phyloP scores from a whole-genome alignment of 2,329 filamentous ascomycete genomes.

The Periconia macrospinosa region DNA sequence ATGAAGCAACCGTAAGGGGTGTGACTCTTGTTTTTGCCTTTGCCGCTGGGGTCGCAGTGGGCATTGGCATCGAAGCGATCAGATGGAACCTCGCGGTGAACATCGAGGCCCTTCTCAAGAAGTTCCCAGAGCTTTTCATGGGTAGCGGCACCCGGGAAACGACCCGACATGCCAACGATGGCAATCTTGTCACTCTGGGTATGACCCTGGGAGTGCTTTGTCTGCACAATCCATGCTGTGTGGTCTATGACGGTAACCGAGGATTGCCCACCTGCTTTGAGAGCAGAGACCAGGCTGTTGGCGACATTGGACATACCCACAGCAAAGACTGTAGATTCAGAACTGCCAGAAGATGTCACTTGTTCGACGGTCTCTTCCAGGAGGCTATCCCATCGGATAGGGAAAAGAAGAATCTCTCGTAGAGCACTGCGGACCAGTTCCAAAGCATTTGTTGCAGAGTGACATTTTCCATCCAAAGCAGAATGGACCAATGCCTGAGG shows the following conservation, averaged over 20 bases:
- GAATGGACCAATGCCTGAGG: conserved; percentile 52
- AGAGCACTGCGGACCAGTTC: conserved; percentile 50
- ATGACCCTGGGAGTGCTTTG: conserved; percentile 41
- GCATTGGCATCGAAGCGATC: conserved; percentile 75
- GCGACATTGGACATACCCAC: conserved; percentile 58
- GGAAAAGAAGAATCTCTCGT: conserved; percentile 49
- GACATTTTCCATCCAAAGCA: conserved; percentile 49
- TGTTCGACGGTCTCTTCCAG: conserved; percentile 52
- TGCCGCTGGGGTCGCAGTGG: conserved; percentile 72
- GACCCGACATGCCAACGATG: conserved; percentile 80
- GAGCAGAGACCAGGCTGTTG: conserved; percentile 57
- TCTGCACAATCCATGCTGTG: conserved; percentile 44
- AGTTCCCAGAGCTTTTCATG: conserved; percentile 76
- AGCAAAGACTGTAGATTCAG: conserved; percentile 50
- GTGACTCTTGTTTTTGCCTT: conserved; percentile 74
- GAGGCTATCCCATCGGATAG: conserved; percentile 54
- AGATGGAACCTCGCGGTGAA: conserved; percentile 67
- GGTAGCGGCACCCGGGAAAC: conserved; percentile 73
- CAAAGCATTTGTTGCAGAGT: conserved; percentile 48
- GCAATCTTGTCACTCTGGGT: conserved; percentile 71
- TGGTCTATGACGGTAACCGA: conserved; percentile 49
- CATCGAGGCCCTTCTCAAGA: conserved; percentile 73
- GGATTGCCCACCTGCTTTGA: conserved; percentile 55
- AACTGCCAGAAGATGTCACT: conserved; percentile 45
- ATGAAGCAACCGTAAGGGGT: conserved; percentile 77